A percentile compares a stretch with the other conserved stretches of the same genome.
phyloP scores from a whole-genome alignment of 495 filamentous ascomycete species.

The Penicillium macrosclerotiorum region DNA sequence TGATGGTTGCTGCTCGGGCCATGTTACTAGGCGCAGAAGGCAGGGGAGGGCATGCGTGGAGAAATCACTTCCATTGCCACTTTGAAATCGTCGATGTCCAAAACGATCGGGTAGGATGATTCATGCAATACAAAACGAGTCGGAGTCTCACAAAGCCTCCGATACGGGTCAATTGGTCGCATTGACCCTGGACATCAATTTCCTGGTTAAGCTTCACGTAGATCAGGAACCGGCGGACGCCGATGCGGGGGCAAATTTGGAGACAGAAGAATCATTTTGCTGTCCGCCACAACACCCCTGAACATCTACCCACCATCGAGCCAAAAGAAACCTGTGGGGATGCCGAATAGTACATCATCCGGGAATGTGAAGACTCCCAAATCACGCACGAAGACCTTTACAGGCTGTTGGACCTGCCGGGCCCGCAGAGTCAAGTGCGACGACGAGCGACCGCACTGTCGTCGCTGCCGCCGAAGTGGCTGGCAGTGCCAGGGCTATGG shows the following conservation, averaged over 20 bases:
- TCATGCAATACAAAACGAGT: too few relatives aligned
- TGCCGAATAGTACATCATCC: conserved; percentile 13
- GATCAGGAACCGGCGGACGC: conserved; percentile 12
- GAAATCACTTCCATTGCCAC: too few relatives aligned
- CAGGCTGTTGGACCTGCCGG: conserved; percentile 32
- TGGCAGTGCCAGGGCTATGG: conserved; percentile 43
- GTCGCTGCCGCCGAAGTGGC: conserved; percentile 36
- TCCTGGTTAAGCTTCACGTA: background rate
- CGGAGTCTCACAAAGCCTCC: too few relatives aligned
- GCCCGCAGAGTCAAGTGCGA: conserved; percentile 45
- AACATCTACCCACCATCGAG: conserved; percentile 5
- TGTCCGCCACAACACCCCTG: background rate
- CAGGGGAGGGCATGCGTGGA: too few relatives aligned
- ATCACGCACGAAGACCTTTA: conserved; percentile 26
- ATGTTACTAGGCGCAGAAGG: too few relatives aligned
- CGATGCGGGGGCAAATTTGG: conserved; percentile 14
- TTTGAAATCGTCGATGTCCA: too few relatives aligned
- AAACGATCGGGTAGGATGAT: too few relatives aligned
- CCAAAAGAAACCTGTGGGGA: conserved; percentile 13
- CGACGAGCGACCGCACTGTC: conserved; percentile 38
- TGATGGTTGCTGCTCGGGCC: too few relatives aligned
- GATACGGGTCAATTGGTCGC: background rate
- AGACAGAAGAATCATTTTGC: conserved; percentile 9
- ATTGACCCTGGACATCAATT: background rate
- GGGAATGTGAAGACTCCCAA: conserved; percentile 15